Evolutionary conservation across 108 stramenopile genomes (phyloP), one percentile per base, ranked within the genome.

Genomic region (Nitzschia sp.): DNA sequence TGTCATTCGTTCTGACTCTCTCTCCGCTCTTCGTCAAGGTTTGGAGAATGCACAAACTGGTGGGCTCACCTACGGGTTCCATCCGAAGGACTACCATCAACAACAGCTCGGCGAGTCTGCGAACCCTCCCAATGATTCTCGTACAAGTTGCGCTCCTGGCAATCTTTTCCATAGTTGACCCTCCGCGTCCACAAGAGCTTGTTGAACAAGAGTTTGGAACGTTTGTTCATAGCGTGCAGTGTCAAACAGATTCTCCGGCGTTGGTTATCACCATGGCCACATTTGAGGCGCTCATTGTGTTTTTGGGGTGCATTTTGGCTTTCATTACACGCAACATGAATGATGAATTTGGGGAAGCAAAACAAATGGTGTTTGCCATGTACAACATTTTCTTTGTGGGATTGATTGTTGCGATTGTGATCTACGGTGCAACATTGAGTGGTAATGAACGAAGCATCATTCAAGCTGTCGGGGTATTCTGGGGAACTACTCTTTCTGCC

Each of bases 281-380:
- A 10, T 79, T 56, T 40, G 74, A 79, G 19, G 69, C 44, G 37
- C 44, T 55, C 11, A 53, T 79, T 24, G 53, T 83, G 1, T 42
- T 76, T 22, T 54, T 57, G 15, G 82, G 82, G 7, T 83, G 82
- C 37, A 29, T 72, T 34, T 53, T 79, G 52, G 72, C 82, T 8
- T 83, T 48, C 43, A 60, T 64, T 40, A 79, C 82, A 17, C 63
- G 82, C 34, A 73, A 83, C 63, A 53, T 83, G 52, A 41, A 72
- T 11, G 44, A 52, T 9, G 51, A 59, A 7, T 76, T 79, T 55
- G 71, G 71, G 10, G 78, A 83, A 37, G 53, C 66, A 7, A 79
- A 79, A 48, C 73, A 78, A 57, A 64, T 83, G 39, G 62, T 83
- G 10, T 66, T 79, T 63, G 63, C 78, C 59, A 79, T 83, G 71